These are phyloP conservation scores for Trypanosoma theileri DNA, from an alignment of 208 protist genomes.

Conservation along the genomic window DNA sequence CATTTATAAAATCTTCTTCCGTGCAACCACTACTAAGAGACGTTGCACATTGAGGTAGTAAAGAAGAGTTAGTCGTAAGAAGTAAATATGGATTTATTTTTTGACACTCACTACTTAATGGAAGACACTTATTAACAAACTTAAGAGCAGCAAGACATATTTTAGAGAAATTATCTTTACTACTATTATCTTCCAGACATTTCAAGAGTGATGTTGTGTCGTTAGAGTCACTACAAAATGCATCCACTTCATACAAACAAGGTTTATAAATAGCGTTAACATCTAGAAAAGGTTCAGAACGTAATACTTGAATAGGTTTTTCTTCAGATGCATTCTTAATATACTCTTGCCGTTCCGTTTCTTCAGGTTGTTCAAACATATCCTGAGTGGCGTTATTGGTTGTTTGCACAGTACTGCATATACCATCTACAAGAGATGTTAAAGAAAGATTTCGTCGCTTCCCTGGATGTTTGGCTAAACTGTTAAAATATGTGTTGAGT, in stretches of 20 bases:
- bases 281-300: not conserved
- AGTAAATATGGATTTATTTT: conserved; percentile 6
- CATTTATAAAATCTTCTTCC: not conserved
- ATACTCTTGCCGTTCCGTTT: not conserved
- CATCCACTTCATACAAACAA: conserved; percentile 18
- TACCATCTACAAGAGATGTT: conserved; percentile 13
- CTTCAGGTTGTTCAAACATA: conserved; percentile 7
- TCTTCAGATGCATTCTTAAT: conserved; percentile 1
- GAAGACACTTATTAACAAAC: conserved; percentile 16
- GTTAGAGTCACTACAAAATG: conserved; percentile 7
- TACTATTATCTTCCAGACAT: conserved; percentile 2
- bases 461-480: not conserved
- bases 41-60: conserved; percentile 8
- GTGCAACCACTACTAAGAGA: not conserved
- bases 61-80: conserved; percentile 5
- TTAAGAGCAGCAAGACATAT: conserved; percentile 6
- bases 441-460: conserved; percentile 14
- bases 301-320: not conserved
- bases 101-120: not conserved
- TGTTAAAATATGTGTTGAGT: conserved; percentile 23
- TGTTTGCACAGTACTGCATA: conserved; percentile 4
- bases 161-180: not conserved
- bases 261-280: conserved; percentile 19
- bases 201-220: conserved; percentile 4
- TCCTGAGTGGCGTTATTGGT: conserved; percentile 12